Percentiles rank a stretch among this genome's conserved stretches.
phyloP scores from a whole-genome alignment of 2,329 filamentous ascomycete species.

The Nemania abortiva region DNA sequence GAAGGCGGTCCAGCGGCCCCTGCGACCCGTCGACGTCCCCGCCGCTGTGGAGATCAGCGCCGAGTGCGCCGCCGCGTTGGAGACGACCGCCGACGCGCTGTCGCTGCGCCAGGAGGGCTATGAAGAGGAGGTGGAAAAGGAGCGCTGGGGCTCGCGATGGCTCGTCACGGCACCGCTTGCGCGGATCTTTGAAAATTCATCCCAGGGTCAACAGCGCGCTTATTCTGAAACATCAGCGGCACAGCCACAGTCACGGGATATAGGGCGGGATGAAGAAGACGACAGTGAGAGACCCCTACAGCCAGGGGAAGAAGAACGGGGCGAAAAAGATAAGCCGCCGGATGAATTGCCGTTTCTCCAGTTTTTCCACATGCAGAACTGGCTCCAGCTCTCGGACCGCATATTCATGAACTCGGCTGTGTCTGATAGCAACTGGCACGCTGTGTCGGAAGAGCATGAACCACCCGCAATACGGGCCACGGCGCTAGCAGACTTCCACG shows the following conservation, averaged over 20 bases:
- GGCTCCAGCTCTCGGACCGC: constrained; percentile 72
- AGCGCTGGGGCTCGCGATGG: constrained; percentile 74
- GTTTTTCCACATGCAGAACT: constrained; percentile 70
- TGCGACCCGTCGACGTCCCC: constrained; percentile 70
- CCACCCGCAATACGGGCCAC: constrained; percentile 79
- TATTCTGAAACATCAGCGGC: background rate
- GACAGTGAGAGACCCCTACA: background rate
- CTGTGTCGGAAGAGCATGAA: constrained; percentile 62
- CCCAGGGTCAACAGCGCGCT: constrained; percentile 37
- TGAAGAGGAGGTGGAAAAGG: constrained; percentile 70
- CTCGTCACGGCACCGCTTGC: constrained; percentile 65
- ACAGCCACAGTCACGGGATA: background rate
- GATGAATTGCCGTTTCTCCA: constrained; percentile 60
- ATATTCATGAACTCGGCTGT: constrained; percentile 81
- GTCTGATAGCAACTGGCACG: constrained; percentile 75
- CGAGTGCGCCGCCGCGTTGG: constrained; percentile 74
- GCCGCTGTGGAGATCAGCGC: constrained; percentile 79
- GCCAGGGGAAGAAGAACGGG: background rate
- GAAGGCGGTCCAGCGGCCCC: constrained; percentile 47
- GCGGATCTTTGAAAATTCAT: constrained; percentile 41
- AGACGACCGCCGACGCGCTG: constrained; percentile 75
- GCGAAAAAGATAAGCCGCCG: constrained; percentile 3
- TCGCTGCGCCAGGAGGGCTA: constrained; percentile 72
- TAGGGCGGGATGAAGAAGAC: background rate
- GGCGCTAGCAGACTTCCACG: constrained; percentile 80